phyloP scores from a whole-genome alignment of 495 filamentous ascomycete species.

The Trichoderma reesei region DNA sequence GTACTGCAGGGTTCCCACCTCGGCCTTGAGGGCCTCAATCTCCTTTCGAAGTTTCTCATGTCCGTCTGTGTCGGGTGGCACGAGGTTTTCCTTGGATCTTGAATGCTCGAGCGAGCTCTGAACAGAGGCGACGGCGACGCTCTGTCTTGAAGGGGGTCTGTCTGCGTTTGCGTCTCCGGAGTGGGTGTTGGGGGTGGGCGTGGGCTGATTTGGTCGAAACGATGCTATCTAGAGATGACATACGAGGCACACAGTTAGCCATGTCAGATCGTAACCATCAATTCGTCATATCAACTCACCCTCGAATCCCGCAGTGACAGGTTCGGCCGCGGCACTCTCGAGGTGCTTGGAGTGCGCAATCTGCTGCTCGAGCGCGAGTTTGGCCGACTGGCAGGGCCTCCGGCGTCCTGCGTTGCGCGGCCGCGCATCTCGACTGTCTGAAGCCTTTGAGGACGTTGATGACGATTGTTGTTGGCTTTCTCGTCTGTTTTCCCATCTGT shows the following conservation, averaged over 20 bases:
- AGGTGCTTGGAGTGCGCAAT: constrained; percentile 29
- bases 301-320: constrained; percentile 30
- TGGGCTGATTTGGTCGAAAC: constrained; percentile 43
- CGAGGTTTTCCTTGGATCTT: constrained; percentile 33
- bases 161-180: constrained; percentile 37
- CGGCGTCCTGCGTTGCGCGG: constrained; percentile 12
- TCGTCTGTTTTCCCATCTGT: neutral
- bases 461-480: neutral
- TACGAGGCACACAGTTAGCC: neutral
- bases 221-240: constrained; percentile 19
- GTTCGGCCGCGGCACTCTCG: constrained; percentile 22
- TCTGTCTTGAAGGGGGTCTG: constrained; percentile 28
- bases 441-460: neutral
- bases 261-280: neutral
- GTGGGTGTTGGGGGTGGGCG: constrained; percentile 52
- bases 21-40: constrained; percentile 47
- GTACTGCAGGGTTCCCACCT: constrained; percentile 44
- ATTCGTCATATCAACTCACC: constrained; percentile 24
- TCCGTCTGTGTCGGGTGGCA: constrained; percentile 37
- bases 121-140: constrained; percentile 10
- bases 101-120: constrained; percentile 33
- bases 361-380: constrained; percentile 20
- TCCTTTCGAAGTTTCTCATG: constrained; percentile 39
- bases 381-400: constrained; percentile 8
- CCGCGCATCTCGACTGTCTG: constrained; percentile 11